Evolutionary conservation across 495 filamentous ascomycete genomes (phyloP).

Genomic region (Tuber aestivum): DNA sequence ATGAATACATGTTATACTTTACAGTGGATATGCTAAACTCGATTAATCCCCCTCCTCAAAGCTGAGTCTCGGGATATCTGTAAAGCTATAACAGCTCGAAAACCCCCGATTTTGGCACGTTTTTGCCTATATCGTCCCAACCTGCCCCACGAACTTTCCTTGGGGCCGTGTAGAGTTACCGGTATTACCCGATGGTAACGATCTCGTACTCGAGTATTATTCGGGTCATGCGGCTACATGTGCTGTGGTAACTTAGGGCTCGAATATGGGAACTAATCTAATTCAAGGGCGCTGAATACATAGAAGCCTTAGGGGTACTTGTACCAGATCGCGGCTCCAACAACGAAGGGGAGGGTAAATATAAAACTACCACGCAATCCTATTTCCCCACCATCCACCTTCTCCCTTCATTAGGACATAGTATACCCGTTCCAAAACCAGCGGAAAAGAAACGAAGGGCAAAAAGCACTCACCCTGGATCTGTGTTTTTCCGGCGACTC

Average conservation of each 20-base stretch:
- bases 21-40: too few relatives aligned
- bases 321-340: neutral
- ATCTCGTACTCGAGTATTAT: neutral
- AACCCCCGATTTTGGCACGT: too few relatives aligned
- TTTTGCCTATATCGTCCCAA: too few relatives aligned
- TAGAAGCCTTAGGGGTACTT: neutral
- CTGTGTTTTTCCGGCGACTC: slow-evolving; percentile 49
- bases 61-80: too few relatives aligned
- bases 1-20: too few relatives aligned
- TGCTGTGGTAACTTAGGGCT: neutral
- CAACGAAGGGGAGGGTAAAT: neutral
- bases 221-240: neutral
- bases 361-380: slow-evolving; percentile 50
- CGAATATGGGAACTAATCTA: neutral
- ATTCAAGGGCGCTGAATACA: neutral
- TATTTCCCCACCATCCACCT: slow-evolving; percentile 52
- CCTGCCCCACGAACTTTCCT: too few relatives aligned
- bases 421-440: slow-evolving; percentile 56
- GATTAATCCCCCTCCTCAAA: too few relatives aligned
- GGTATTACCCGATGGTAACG: neutral
- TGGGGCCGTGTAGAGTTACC: neutral
- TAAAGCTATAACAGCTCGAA: too few relatives aligned
- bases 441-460: slow-evolving; percentile 62
- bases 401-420: slow-evolving; percentile 55
- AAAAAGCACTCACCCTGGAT: slow-evolving; percentile 62